Evolutionary conservation across 2,329 filamentous ascomycete species (phyloP).

Genomic region (Venturia nashicola): DNA sequence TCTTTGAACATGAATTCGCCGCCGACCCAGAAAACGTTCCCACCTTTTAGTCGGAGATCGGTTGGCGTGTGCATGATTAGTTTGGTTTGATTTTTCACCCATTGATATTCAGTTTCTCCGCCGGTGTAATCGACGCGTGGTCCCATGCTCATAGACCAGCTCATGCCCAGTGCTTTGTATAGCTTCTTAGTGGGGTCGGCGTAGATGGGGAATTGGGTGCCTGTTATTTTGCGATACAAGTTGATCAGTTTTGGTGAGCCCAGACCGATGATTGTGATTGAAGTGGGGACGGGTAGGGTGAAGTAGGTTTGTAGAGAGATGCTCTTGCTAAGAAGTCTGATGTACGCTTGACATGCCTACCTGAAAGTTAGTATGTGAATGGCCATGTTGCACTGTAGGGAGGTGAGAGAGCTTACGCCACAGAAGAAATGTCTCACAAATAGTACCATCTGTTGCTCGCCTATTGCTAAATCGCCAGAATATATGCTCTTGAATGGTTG

Average conservation of each 20-base stretch:
- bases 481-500: conserved; percentile 26
- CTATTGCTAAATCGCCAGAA: conserved; percentile 19
- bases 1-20: conserved; percentile 30
- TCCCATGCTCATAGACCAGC: conserved; percentile 39
- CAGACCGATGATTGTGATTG: conserved; percentile 60
- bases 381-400: background rate
- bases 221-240: conserved; percentile 49
- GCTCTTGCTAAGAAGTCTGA: conserved; percentile 50
- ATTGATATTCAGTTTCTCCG: conserved; percentile 5
- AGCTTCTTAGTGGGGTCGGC: conserved; percentile 58
- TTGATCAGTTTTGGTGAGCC: conserved; percentile 57
- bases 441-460: conserved; percentile 48
- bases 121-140: conserved; percentile 51
- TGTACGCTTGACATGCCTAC: conserved; percentile 66
- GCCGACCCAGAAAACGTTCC: conserved; percentile 26
- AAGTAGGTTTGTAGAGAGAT: conserved; percentile 35
- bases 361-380: conserved; percentile 12
- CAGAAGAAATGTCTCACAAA: conserved; percentile 76
- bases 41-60: conserved; percentile 17
- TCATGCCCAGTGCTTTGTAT: conserved; percentile 58
- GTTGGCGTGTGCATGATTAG: background rate
- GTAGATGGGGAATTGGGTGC: conserved; percentile 61
- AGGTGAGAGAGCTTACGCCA: conserved; percentile 43
- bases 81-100: conserved; percentile 7
- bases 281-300: conserved; percentile 42